Percentiles rank a stretch among this genome's conserved stretches.
These are phyloP conservation scores for Vaccinium myrtillus DNA, from an alignment of 148 eudicot species.

Conservation along the genomic window DNA sequence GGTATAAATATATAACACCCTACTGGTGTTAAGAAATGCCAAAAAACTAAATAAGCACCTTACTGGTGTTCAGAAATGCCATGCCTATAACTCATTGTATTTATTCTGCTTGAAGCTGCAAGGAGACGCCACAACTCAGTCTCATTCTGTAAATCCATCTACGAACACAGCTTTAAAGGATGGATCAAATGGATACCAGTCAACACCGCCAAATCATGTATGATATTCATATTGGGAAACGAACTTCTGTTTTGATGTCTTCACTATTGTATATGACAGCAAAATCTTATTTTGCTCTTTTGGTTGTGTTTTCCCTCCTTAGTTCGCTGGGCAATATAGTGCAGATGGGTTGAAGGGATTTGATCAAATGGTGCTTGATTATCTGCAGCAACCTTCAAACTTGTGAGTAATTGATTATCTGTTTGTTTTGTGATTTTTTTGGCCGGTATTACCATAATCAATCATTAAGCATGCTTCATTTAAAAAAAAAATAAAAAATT, in stretches of 20 bases:
- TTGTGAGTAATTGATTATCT: slow-evolving; percentile 43
- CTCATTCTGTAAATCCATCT: slow-evolving; percentile 40
- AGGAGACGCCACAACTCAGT: slow-evolving; percentile 38
- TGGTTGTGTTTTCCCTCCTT: background rate
- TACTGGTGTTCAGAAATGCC: background rate
- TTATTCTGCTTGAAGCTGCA: slow-evolving; percentile 37
- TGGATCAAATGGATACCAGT: slow-evolving; percentile 50
- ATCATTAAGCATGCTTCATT: background rate
- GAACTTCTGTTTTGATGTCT: background rate
- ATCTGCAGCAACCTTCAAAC: slow-evolving; percentile 65
- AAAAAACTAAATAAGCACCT: background rate
- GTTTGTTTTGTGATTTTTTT: background rate
- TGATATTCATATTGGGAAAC: background rate
- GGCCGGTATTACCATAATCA: background rate
- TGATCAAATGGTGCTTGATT: slow-evolving; percentile 66
- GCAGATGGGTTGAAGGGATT: slow-evolving; percentile 62
- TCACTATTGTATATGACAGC: background rate
- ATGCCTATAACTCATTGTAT: background rate
- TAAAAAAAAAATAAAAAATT: too few relatives aligned
- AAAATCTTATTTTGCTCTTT: background rate
- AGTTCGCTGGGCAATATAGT: slow-evolving; percentile 61
- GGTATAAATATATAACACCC: slow-evolving; percentile 38
- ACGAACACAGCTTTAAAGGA: slow-evolving; percentile 41
- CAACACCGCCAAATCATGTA: slow-evolving; percentile 56
- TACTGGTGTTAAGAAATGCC: background rate